Evolutionary conservation across 2,329 filamentous ascomycete genomes (phyloP).

Genomic region (Verticillium albo-atrum): DNA sequence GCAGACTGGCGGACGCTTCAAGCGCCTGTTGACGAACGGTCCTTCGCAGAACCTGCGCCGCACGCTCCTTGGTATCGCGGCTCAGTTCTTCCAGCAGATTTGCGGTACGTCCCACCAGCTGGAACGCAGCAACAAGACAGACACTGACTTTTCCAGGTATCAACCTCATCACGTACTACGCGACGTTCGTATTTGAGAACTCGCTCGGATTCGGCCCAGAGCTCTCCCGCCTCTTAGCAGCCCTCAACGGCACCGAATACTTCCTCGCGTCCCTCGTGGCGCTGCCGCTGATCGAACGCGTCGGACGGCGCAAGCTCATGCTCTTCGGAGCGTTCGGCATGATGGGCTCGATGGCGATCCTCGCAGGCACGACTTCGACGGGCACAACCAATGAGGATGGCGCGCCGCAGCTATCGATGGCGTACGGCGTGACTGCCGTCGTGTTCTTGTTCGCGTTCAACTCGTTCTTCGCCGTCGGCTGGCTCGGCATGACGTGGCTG

Average conservation of each 20-base stretch:
- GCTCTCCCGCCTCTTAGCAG: constrained; percentile 49
- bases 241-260: constrained; percentile 43
- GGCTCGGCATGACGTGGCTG: constrained; percentile 58
- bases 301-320: constrained; percentile 59
- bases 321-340: constrained; percentile 59
- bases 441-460: constrained; percentile 59
- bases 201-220: constrained; percentile 39
- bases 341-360: constrained; percentile 56
- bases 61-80: constrained; percentile 37
- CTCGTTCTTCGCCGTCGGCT: constrained; percentile 55
- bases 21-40: constrained; percentile 43
- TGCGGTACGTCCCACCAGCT: background rate
- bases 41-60: constrained; percentile 63
- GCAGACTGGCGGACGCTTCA: constrained; percentile 16
- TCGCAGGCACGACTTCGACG: constrained; percentile 26
- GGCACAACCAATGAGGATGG: constrained; percentile 23
- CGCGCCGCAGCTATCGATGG: constrained; percentile 18
- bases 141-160: constrained; percentile 12
- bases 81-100: constrained; percentile 22
- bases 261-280: constrained; percentile 33
- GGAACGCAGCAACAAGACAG: too few species aligned
- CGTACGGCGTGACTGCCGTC: constrained; percentile 23
- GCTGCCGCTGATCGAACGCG: constrained; percentile 39
- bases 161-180: constrained; percentile 31
- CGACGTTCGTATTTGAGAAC: constrained; percentile 27